Conservation (phyloP, 2,329 filamentous ascomycete genomes). For the Thelonectria rubi region DNA sequence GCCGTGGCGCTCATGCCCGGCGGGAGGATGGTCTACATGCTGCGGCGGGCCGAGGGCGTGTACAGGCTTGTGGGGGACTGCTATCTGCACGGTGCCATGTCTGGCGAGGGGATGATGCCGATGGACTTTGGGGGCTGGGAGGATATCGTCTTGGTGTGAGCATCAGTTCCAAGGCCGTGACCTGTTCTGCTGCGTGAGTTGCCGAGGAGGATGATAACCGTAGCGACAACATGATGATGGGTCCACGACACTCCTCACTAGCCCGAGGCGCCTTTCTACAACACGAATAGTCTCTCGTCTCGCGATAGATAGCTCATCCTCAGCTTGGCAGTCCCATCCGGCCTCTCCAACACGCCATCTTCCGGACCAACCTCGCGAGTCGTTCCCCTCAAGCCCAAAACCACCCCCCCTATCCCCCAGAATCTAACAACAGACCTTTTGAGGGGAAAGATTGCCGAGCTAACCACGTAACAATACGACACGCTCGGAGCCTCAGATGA, state of each 20-base stretch:
- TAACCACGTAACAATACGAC: neutral
- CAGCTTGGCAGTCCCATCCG: neutral
- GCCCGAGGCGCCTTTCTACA: too few species aligned
- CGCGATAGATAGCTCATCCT: neutral
- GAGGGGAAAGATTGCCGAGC: neutral
- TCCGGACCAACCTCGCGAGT: neutral
- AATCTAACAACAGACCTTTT: neutral
- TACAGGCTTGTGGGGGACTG: neutral
- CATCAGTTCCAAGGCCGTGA: too few species aligned
- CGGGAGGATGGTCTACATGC: conserved; percentile 11
- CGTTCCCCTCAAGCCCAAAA: neutral
- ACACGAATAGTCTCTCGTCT: too few species aligned
- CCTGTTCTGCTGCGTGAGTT: too few species aligned
- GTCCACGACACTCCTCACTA: too few species aligned
- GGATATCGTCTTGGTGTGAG: neutral
- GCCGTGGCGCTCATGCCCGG: neutral
- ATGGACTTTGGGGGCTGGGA: neutral
- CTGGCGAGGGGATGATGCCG: neutral
- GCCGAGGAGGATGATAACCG: too few species aligned
- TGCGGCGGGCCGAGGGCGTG: neutral
- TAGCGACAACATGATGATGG: too few species aligned
- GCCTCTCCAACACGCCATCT: neutral
- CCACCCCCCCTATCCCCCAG: neutral
- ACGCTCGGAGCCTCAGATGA: neutral
- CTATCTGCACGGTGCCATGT: neutral